These are phyloP conservation scores for Petasospora fabianii DNA, from an alignment of 1,139 yeast species.

Conservation along the genomic window DNA sequence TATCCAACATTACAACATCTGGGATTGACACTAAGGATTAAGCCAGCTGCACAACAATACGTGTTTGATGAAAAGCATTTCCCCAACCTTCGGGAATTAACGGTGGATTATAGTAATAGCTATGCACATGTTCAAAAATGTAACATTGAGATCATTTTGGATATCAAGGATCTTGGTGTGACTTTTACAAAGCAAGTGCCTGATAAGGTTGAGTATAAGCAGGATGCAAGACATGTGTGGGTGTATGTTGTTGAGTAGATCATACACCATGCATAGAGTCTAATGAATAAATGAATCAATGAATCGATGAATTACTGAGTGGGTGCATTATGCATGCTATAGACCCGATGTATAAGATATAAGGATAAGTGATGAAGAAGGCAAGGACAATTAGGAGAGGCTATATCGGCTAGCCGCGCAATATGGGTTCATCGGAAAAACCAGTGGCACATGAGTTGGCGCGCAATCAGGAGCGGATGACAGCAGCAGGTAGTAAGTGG, in stretches of 20 bases:
- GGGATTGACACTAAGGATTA: slow-evolving; percentile 6
- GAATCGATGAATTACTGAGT: neutral
- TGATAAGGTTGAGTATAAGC: slow-evolving; percentile 8
- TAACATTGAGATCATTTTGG: slow-evolving; percentile 13
- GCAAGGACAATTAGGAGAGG: too few species aligned
- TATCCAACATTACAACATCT: slow-evolving; percentile 6
- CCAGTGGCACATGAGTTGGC: too few species aligned
- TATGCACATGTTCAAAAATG: slow-evolving; percentile 22
- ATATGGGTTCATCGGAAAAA: too few species aligned
- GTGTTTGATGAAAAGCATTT: slow-evolving; percentile 8
- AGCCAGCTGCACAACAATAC: slow-evolving; percentile 7
- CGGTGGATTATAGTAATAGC: slow-evolving; percentile 16
- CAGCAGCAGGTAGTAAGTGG: too few species aligned
- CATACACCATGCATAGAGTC: too few species aligned
- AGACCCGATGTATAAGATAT: neutral
- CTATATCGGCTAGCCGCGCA: too few species aligned
- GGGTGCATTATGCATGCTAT: neutral
- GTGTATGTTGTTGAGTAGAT: slow-evolving; percentile 10
- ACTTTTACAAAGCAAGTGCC: slow-evolving; percentile 13
- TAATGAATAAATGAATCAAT: too few species aligned
- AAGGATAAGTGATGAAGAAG: too few species aligned
- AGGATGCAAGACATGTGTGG: slow-evolving; percentile 8
- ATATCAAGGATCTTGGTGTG: slow-evolving; percentile 10
- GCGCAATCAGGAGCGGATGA: too few species aligned
- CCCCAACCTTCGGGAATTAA: slow-evolving; percentile 12